A percentile compares a stretch with the other conserved stretches of the same genome.
Evolutionary conservation across 345 rosid species (phyloP).

Genomic region (Geranium rotundifolium): DNA sequence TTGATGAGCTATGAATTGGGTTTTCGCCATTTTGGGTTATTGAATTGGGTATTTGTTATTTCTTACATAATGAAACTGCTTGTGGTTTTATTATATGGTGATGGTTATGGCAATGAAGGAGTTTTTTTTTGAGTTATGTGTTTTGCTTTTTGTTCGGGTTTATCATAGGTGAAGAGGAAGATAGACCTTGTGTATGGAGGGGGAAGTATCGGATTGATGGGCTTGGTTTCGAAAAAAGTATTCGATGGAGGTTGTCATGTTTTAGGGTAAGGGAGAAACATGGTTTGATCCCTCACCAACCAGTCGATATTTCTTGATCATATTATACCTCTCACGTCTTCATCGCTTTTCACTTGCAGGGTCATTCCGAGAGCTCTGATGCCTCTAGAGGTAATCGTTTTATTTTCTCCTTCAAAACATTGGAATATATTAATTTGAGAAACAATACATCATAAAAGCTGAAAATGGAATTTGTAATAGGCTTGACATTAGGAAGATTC

Average conservation of each 20-base stretch:
- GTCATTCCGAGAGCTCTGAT: constrained; percentile 89
- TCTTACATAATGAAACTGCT: too few relatives aligned
- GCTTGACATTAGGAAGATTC: not conserved
- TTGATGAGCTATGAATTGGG: not conserved
- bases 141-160: constrained; percentile 7
- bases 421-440: too few relatives aligned
- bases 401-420: constrained; percentile 4
- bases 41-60: not conserved
- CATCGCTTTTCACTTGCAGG: constrained; percentile 40
- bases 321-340: constrained; percentile 1
- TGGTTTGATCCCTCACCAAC: constrained; percentile 1
- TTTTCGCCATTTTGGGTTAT: too few relatives aligned
- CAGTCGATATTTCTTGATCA: constrained; percentile 2
- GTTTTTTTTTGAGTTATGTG: not conserved
- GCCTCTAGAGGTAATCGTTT: constrained; percentile 67
- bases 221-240: constrained; percentile 76
- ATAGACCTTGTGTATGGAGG: constrained; percentile 92
- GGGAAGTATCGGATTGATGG: constrained; percentile 96
- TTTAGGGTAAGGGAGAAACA: constrained; percentile 44
- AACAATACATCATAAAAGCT: too few relatives aligned
- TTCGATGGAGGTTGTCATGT: constrained; percentile 83
- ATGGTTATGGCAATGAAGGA: not conserved
- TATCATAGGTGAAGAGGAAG: constrained; percentile 66
- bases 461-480: too few relatives aligned
- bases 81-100: not conserved